Percentiles rank a stretch among this genome's conserved stretches.
Evolutionary conservation across 495 filamentous ascomycete species (phyloP).

Genomic region (Penicillium simplicissimum): DNA sequence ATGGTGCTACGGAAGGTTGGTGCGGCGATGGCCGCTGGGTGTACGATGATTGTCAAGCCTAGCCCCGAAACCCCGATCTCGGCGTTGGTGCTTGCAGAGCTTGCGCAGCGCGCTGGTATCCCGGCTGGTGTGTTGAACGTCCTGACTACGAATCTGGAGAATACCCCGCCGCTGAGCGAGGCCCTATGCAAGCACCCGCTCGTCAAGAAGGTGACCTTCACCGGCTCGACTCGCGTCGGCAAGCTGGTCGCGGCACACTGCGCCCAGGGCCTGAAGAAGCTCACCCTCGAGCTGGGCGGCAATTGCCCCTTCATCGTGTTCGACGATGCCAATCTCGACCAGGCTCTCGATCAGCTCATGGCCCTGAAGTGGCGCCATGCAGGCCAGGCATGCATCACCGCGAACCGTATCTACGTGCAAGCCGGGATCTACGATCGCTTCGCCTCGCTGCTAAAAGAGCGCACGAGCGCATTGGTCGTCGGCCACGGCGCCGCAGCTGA

Average conservation of each 20-base stretch:
- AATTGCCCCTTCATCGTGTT: conserved; percentile 77
- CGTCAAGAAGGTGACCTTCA: conserved; percentile 74
- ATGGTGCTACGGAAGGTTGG: conserved; percentile 71
- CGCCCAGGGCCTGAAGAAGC: conserved; percentile 65
- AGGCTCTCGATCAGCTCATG: conserved; percentile 60
- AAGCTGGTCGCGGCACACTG: conserved; percentile 62
- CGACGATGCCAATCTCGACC: conserved; percentile 68
- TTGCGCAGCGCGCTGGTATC: conserved; percentile 56
- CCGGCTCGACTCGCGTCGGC: conserved; percentile 65
- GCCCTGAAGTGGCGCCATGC: conserved; percentile 66
- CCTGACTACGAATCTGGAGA: conserved; percentile 57
- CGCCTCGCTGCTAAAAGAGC: conserved; percentile 53
- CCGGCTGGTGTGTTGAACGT: conserved; percentile 58
- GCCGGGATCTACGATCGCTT: conserved; percentile 55
- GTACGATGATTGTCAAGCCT: conserved; percentile 63
- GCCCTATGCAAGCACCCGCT: conserved; percentile 63
- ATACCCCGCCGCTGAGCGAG: conserved; percentile 64
- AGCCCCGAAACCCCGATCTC: conserved; percentile 63
- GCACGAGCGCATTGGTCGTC: conserved; percentile 57
- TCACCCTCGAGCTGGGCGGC: conserved; percentile 72
- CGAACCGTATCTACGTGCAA: conserved; percentile 73
- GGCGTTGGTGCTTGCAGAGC: conserved; percentile 52
- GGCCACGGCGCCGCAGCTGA: conserved; percentile 60
- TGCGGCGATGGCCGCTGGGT: conserved; percentile 70
- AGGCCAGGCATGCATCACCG: conserved; percentile 73